A percentile compares a stretch with the other conserved stretches of the same genome.
These are phyloP conservation scores for Erodium maritimum DNA, from an alignment of 345 rosid species.

Conservation along the genomic window DNA sequence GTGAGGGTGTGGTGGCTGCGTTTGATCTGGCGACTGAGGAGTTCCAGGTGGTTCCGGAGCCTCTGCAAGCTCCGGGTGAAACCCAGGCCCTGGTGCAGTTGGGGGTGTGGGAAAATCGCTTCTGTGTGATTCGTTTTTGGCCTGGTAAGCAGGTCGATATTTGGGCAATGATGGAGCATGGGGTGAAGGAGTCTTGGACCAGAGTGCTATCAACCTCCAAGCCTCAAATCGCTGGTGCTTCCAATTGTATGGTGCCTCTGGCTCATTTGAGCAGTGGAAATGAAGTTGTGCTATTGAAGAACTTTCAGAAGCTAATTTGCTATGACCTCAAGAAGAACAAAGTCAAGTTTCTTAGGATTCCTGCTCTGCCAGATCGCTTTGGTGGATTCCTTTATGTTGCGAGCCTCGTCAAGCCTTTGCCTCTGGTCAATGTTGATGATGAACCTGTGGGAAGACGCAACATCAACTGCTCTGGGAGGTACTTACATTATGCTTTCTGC, in stretches of 20 bases:
- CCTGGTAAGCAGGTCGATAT: conserved; percentile 24
- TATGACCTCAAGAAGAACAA: conserved; percentile 28
- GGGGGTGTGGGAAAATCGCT: conserved; percentile 27
- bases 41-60: conserved; percentile 22
- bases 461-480: no score
- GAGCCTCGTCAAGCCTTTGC: conserved; percentile 32
- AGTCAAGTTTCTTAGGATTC: conserved; percentile 17
- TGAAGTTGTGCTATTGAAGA: conserved; percentile 34
- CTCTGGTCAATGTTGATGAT: conserved; percentile 1
- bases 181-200: conserved; percentile 41
- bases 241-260: conserved; percentile 34
- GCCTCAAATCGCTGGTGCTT: conserved; percentile 10
- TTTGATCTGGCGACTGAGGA: conserved; percentile 37
- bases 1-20: conserved; percentile 17
- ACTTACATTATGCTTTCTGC: no score
- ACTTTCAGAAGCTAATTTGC: conserved; percentile 34
- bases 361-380: conserved; percentile 18
- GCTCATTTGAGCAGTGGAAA: conserved; percentile 23
- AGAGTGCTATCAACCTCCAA: conserved; percentile 23
- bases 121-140: conserved; percentile 30
- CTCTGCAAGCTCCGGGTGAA: conserved; percentile 13
- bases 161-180: conserved; percentile 40
- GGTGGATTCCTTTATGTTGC: conserved; percentile 26
- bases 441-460: conserved; percentile 2
- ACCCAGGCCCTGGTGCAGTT: conserved; percentile 14